Conservation (phyloP, 2,329 filamentous ascomycete species). For the Paraconiothyrium brasiliense region DNA sequence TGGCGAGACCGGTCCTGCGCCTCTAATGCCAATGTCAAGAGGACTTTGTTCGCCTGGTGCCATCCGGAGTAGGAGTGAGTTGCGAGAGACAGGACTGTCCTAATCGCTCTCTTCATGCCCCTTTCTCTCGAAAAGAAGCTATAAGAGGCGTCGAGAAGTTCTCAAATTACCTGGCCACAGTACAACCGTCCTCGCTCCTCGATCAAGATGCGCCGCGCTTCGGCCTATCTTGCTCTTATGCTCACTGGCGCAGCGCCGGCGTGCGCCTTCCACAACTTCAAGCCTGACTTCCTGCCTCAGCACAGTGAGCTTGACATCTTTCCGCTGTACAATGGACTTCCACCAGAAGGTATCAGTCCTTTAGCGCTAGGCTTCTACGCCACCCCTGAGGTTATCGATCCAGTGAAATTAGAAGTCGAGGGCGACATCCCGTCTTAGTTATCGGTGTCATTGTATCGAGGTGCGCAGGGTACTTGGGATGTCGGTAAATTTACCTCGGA, state of each 20-base stretch:
- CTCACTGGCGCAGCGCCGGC: not conserved
- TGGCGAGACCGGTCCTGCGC: not conserved
- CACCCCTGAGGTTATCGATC: conserved; percentile 13
- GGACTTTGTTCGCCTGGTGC: not conserved
- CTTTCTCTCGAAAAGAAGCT: not conserved
- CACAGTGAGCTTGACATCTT: not conserved
- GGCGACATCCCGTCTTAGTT: conserved; percentile 19
- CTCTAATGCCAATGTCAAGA: not conserved
- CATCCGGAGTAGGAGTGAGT: not conserved
- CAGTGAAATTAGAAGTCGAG: conserved; percentile 13
- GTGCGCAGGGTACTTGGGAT: conserved; percentile 20
- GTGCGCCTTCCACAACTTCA: conserved; percentile 6
- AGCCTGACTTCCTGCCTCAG: not conserved
- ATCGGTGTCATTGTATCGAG: conserved; percentile 16
- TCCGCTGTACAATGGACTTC: conserved; percentile 8
- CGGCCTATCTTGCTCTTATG: not conserved
- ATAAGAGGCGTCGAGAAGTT: not conserved
- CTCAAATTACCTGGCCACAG: not conserved
- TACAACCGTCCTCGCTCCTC: not conserved
- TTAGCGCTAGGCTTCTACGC: conserved; percentile 18
- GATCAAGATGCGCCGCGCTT: not conserved
- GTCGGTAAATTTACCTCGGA: conserved; percentile 17
- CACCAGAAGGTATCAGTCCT: conserved; percentile 12
- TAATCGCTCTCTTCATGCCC: not conserved
- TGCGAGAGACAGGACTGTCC: not conserved